Base-by-base conservation (phyloP, 257 asterid species). In the Solanum piurae region DNA sequence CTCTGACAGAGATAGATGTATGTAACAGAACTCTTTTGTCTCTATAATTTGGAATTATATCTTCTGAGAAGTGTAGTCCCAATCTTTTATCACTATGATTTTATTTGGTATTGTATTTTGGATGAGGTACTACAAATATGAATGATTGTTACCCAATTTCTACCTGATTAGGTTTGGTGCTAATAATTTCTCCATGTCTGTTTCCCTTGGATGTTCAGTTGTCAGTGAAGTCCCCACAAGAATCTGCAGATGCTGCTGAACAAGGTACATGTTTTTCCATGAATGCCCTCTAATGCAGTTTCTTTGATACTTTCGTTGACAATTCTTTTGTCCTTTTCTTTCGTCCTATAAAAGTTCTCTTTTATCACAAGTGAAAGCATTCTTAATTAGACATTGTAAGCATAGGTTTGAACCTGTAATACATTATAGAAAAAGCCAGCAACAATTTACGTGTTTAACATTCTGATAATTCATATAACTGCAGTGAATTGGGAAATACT, bases 1-100 rank as follows among this genome's bases (percentile, higher is more conserved):
- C 99, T 87, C 92, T 97, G 88, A 94, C 95, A 87, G 98, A 96
- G 86, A 94, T 97, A 92, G 94, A 95, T 91, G 99, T 97, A 96
- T 83, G 98, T 76, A 33, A 34, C 84, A 76, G 11, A 71, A 16
- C 68, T 68, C 88, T 73, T 71, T 34, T 21, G 62, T 73, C 72
- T 86, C 37, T 52, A 72, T 86, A 34, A 86, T 73, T 73, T 86
- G 83, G 42, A 82, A n/a, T 76, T 76, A 13, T n/a, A 74, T 76
- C 83, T 76, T 76, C 83, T n/a, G 83, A 7, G 34, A 49, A 49
- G 86, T 52, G 69, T 82, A 20, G 38, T 29, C 40, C 31, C 31
- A 82, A 29, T 33, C 69, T 46, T 49, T 49, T 31, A 29, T 49
- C 71, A 46, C 86, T 31, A 49, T 49, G 86, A 82, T 82, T 20